phyloP scores from a whole-genome alignment of 2,329 filamentous ascomycete genomes.

The Bipolaris sorokiniana region DNA sequence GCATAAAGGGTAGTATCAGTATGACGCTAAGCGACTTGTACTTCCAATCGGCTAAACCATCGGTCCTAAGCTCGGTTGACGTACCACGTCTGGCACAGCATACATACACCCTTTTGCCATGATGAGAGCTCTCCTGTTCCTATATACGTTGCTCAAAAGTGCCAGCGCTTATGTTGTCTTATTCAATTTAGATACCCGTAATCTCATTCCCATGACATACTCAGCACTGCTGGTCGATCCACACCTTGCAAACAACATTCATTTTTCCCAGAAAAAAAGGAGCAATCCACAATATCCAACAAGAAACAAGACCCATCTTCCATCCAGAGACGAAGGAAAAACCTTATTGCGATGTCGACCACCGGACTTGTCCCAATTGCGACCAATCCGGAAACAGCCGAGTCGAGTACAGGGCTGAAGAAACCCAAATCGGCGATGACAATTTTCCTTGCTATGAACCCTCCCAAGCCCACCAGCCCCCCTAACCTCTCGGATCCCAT shows the following conservation, averaged over 20 bases:
- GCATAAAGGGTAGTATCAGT: neutral
- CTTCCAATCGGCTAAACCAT: neutral
- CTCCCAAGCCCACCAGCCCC: neutral
- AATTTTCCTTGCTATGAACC: neutral
- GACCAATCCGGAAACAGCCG: slow-evolving; percentile 6
- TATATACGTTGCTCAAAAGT: neutral
- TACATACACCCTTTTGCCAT: neutral
- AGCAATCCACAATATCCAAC: neutral
- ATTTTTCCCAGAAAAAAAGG: neutral
- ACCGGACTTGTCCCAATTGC: too few relatives aligned
- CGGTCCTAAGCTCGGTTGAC: slow-evolving; percentile 1
- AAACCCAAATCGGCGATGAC: slow-evolving; percentile 15
- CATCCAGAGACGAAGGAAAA: neutral
- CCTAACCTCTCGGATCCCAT: neutral
- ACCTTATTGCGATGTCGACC: too few relatives aligned
- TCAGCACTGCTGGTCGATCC: neutral
- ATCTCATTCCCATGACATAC: neutral
- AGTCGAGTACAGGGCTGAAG: slow-evolving; percentile 11
- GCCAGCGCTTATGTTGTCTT: neutral
- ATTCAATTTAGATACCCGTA: slow-evolving; percentile 8
- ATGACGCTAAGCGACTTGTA: neutral
- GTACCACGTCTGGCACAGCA: slow-evolving; percentile 1
- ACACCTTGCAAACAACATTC: neutral
- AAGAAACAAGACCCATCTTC: neutral
- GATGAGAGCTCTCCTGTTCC: neutral